Base-by-base conservation (phyloP, 768 basidiomycete species). In the Rhodosporidiobolus odoratus region DNA sequence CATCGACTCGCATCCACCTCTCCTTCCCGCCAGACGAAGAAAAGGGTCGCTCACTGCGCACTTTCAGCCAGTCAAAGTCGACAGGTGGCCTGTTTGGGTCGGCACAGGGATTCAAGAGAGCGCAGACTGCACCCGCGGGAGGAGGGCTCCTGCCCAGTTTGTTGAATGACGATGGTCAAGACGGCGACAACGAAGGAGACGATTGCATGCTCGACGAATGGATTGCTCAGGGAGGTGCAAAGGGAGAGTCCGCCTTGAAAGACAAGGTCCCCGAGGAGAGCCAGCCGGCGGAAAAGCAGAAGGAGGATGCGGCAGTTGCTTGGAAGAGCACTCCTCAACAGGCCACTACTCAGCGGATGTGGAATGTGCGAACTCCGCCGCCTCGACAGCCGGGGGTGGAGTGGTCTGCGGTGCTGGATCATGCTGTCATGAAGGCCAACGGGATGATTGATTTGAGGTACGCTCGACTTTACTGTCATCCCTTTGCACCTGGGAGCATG, bases 1-100 rank as follows among this genome's bases (percentile, higher is more conserved):
- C 48, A 9, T 8, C 48, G 25, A 50, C 48, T 45, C 52, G 27
- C 27, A 27, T 38, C 45, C 23, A 35, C 58, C 34, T 41, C 50
- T 48, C 45, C 30, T 47, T 58, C 62, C 38, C 58, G 35, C 58
- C 65, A 0, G 72, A 73, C 61, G 72, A 73, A 58, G 72, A 73
- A 58, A 69, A 69, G 45, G 72, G 72, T 0, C 41, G 68, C 16
- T 58, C 58, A 15, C 43, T 60, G 35, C 40, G 65, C 21, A 53
- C 65, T 12, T 3, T 17, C 12, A 52, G 54, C 34, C 54, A 56
- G 54, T 10, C 54, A 4, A n/a, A 8, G 27, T 23, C 48, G 48
- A 35, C 32, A 12, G 4, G 15, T 13, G 25, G 32, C 32, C 34
- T 34, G 4, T 56, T 35, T 25, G 13, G n/a, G 48, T 17, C 48